Percentiles rank a stretch among this genome's conserved stretches.
phyloP scores from a whole-genome alignment of 1,284 basidiomycete genomes.

The Schizophyllum commune region DNA sequence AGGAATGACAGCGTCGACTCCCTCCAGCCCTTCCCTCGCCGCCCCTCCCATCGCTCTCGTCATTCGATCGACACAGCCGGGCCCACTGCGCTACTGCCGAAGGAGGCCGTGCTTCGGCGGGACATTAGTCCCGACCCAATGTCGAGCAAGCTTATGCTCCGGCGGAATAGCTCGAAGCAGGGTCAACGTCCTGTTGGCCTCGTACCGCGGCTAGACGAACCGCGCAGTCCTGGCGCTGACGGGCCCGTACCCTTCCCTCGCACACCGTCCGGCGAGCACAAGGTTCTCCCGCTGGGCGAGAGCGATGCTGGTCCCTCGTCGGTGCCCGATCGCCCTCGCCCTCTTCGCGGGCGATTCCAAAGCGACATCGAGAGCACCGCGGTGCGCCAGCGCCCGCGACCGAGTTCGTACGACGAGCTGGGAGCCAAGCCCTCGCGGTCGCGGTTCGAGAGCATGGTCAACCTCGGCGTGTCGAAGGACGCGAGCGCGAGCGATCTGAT shows the following conservation, averaged over 20 bases:
- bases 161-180: conserved; percentile 50
- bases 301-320: conserved; percentile 7
- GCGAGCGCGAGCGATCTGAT: conserved; percentile 60
- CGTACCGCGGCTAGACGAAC: conserved; percentile 33
- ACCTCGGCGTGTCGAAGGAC: conserved; percentile 42
- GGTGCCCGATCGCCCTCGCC: conserved; percentile 34
- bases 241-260: conserved; percentile 57
- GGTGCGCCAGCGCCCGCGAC: conserved; percentile 44
- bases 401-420: conserved; percentile 63
- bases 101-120: conserved; percentile 42
- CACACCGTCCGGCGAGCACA: conserved; percentile 41
- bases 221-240: conserved; percentile 22
- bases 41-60: conserved; percentile 55
- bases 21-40: conserved; percentile 38
- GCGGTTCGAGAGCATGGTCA: conserved; percentile 64
- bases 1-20: conserved; percentile 41
- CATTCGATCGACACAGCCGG: conserved; percentile 44
- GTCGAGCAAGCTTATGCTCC: conserved; percentile 40
- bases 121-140: conserved; percentile 51
- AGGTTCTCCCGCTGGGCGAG: conserved; percentile 1
- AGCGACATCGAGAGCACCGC: conserved; percentile 59
- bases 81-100: conserved; percentile 43
- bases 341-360: conserved; percentile 56
- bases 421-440: conserved; percentile 43
- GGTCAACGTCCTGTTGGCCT: conserved; percentile 42